phyloP scores from a whole-genome alignment of 73 alveolate genomes.

The Breviolum minutum region DNA sequence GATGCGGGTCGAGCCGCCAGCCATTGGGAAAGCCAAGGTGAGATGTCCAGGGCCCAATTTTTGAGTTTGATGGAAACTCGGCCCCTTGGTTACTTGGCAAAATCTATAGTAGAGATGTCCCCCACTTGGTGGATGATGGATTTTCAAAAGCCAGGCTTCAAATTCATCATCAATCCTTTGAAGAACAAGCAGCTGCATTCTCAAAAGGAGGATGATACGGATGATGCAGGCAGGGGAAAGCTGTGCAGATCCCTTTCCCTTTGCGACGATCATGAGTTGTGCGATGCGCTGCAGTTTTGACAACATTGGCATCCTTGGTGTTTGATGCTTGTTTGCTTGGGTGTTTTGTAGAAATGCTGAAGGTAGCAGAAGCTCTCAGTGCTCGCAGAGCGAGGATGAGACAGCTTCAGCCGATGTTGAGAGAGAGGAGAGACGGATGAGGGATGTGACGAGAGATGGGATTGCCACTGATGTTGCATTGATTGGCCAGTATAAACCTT shows the following conservation, averaged over 20 bases:
- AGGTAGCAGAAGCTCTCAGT: too few relatives aligned
- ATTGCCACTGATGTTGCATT: too few relatives aligned
- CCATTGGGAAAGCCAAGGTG: too few relatives aligned
- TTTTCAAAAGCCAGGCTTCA: not conserved
- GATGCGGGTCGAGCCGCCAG: too few relatives aligned
- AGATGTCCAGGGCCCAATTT: slow-evolving; percentile 5
- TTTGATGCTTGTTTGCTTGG: not conserved
- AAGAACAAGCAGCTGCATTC: not conserved
- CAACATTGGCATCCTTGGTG: not conserved
- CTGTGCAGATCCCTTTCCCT: not conserved
- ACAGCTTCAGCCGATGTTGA: too few relatives aligned
- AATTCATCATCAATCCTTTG: slow-evolving; percentile 65
- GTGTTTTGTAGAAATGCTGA: too few relatives aligned
- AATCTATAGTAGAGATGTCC: not conserved
- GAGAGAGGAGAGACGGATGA: too few relatives aligned
- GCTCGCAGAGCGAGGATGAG: too few relatives aligned
- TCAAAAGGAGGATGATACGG: not conserved
- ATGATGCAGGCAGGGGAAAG: not conserved
- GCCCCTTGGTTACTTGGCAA: not conserved
- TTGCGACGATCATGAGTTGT: not conserved
- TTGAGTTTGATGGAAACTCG: slow-evolving; percentile 10
- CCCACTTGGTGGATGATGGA: not conserved
- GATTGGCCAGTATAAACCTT: too few relatives aligned
- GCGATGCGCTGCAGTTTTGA: not conserved
- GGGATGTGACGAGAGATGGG: too few relatives aligned